These are phyloP conservation scores for Podosphaera xanthii DNA, from an alignment of 2,329 filamentous ascomycete species.

Conservation along the genomic window DNA sequence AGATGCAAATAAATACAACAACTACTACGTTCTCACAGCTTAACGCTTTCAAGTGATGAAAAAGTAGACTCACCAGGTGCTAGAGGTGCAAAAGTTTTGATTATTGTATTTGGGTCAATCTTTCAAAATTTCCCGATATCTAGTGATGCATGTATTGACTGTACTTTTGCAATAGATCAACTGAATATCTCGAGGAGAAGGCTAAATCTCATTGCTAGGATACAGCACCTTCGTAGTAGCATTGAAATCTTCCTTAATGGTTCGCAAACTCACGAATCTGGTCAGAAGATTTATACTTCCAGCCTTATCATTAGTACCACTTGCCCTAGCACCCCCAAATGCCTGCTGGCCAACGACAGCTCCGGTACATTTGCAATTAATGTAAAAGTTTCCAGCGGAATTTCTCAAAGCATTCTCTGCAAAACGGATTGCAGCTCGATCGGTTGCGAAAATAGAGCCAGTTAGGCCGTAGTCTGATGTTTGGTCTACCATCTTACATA, in stretches of 20 bases:
- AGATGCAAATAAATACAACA: too few relatives aligned
- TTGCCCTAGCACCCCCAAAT: constrained; percentile 44
- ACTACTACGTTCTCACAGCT: too few relatives aligned
- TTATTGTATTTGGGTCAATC: too few relatives aligned
- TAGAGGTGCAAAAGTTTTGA: too few relatives aligned
- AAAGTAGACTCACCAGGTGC: too few relatives aligned
- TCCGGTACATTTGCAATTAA: constrained; percentile 64
- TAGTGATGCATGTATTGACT: too few relatives aligned
- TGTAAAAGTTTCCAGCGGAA: constrained; percentile 62
- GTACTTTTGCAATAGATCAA: too few relatives aligned
- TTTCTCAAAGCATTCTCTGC: constrained; percentile 52
- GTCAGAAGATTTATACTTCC: constrained; percentile 39
- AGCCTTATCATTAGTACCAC: constrained; percentile 53
- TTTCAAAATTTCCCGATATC: too few relatives aligned
- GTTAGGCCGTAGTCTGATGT: constrained; percentile 62
- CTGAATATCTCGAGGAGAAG: too few relatives aligned
- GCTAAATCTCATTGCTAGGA: constrained; percentile 38
- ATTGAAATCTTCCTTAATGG: constrained; percentile 55
- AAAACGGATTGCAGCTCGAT: constrained; percentile 38
- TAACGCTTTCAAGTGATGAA: too few relatives aligned
- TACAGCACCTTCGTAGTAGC: constrained; percentile 40
- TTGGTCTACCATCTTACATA: constrained; percentile 41
- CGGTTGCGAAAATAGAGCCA: constrained; percentile 50
- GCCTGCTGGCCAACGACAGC: constrained; percentile 53
- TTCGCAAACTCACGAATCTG: constrained; percentile 42